Conservation (phyloP, 768 basidiomycete genomes). For the Agrocybe chaxingu region DNA sequence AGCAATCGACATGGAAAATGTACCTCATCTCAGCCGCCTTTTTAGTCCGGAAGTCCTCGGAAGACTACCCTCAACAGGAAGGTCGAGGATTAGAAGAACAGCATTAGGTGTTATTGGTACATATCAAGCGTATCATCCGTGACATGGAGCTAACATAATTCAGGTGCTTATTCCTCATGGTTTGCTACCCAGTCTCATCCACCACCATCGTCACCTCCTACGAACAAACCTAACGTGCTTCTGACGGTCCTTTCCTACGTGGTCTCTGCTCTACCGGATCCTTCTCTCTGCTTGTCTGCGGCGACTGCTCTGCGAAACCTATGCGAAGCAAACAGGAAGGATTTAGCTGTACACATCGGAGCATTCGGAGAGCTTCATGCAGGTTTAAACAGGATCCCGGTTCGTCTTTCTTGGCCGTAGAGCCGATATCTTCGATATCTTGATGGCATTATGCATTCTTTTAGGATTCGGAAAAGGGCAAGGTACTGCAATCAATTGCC, state of each 20-base stretch:
- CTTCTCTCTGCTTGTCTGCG: conserved; percentile 61
- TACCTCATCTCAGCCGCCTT: conserved; percentile 54
- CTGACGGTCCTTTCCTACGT: conserved; percentile 69
- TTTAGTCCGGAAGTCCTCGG: conserved; percentile 75
- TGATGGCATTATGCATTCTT: not conserved
- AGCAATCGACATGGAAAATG: conserved; percentile 59
- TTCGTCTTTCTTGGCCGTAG: conserved; percentile 30
- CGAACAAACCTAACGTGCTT: conserved; percentile 41
- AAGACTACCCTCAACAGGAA: conserved; percentile 60
- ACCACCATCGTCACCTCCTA: conserved; percentile 12
- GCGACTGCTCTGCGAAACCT: conserved; percentile 82
- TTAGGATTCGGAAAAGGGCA: conserved; percentile 83
- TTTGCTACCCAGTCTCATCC: conserved; percentile 50
- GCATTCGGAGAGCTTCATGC: conserved; percentile 86
- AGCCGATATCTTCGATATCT: not conserved
- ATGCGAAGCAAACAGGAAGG: conserved; percentile 87
- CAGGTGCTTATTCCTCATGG: conserved; percentile 79
- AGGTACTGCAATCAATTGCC: conserved; percentile 88
- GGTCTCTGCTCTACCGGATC: conserved; percentile 66
- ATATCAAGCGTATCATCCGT: conserved; percentile 10
- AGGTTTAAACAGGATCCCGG: conserved; percentile 69
- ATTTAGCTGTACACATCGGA: conserved; percentile 76
- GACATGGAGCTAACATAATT: not conserved
- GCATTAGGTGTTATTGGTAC: conserved; percentile 72
- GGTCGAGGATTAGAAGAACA: conserved; percentile 68